A percentile compares a stretch with the other conserved stretches of the same genome.
Evolutionary conservation across 2,329 filamentous ascomycete genomes (phyloP).

Genomic region (Penicillium sp.): DNA sequence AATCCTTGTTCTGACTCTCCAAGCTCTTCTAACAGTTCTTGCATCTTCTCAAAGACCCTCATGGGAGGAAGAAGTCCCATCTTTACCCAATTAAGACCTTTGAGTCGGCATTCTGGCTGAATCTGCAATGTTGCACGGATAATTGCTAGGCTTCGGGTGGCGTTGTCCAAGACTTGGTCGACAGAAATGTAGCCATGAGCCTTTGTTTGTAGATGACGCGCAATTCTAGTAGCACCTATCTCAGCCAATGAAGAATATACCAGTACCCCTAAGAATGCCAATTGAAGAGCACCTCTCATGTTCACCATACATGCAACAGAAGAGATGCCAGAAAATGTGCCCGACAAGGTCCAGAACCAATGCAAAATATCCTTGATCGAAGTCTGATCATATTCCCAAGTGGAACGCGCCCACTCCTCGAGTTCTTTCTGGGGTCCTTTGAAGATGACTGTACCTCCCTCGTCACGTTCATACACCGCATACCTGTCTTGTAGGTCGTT

Average conservation of each 20-base stretch:
- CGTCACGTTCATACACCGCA: constrained; percentile 33
- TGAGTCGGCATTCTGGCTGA: not conserved
- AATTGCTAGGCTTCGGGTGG: not conserved
- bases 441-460: constrained; percentile 35
- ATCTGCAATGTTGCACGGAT: not conserved
- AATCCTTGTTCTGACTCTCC: not conserved
- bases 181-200: not conserved
- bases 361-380: constrained; percentile 23
- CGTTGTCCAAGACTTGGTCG: not conserved
- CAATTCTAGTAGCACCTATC: not conserved
- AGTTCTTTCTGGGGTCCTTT: constrained; percentile 30
- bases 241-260: constrained; percentile 13
- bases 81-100: not conserved
- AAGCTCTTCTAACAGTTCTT: not conserved
- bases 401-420: constrained; percentile 32
- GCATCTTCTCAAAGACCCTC: not conserved
- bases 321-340: constrained; percentile 27
- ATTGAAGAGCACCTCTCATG: constrained; percentile 32
- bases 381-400: constrained; percentile 28
- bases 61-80: constrained; percentile 1
- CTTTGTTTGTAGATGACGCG: not conserved
- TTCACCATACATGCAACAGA: constrained; percentile 39
- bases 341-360: constrained; percentile 31
- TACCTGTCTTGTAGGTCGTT: constrained; percentile 19
- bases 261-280: constrained; percentile 30